Evolutionary conservation across 1,139 yeast species (phyloP).

Genomic region (Geotrichum siamense): DNA sequence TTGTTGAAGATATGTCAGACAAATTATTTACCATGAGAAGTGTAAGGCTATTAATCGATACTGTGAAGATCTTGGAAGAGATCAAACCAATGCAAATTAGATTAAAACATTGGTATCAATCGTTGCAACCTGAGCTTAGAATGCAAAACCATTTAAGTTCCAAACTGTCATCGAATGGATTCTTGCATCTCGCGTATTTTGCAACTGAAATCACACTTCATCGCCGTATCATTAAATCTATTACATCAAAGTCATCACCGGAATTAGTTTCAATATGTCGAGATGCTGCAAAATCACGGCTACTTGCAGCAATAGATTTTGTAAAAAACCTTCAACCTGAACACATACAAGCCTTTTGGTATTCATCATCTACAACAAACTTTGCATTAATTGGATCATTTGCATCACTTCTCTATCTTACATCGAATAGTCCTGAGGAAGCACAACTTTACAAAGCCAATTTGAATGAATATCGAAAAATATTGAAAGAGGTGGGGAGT

Average conservation of each 20-base stretch:
- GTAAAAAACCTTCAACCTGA: conserved; percentile 69
- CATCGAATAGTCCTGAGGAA: conserved; percentile 43
- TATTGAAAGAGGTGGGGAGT: conserved; percentile 60
- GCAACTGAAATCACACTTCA: conserved; percentile 83
- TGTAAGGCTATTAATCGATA: conserved; percentile 46
- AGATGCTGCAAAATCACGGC: conserved; percentile 73
- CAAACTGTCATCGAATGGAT: conserved; percentile 50
- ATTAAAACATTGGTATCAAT: conserved; percentile 77
- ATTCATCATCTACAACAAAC: conserved; percentile 67
- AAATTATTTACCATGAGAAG: conserved; percentile 66
- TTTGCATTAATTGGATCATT: conserved; percentile 79
- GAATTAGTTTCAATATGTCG: conserved; percentile 67
- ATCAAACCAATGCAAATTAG: conserved; percentile 84
- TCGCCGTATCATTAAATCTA: conserved; percentile 62
- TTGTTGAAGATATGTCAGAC: conserved; percentile 64
- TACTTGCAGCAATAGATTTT: conserved; percentile 75
- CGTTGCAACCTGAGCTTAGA: conserved; percentile 62
- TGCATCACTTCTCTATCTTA: conserved; percentile 59
- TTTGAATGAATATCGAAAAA: conserved; percentile 68
- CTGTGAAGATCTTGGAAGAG: conserved; percentile 57
- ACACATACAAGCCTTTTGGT: conserved; percentile 85
- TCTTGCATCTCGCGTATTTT: conserved; percentile 74
- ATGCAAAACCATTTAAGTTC: conserved; percentile 40
- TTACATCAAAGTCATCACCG: conserved; percentile 35
- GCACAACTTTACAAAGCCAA: conserved; percentile 56